A percentile compares a stretch with the other conserved stretches of the same genome.
Evolutionary conservation across 2,329 filamentous ascomycete species (phyloP).

Genomic region (Chalaropsis ovoidea): DNA sequence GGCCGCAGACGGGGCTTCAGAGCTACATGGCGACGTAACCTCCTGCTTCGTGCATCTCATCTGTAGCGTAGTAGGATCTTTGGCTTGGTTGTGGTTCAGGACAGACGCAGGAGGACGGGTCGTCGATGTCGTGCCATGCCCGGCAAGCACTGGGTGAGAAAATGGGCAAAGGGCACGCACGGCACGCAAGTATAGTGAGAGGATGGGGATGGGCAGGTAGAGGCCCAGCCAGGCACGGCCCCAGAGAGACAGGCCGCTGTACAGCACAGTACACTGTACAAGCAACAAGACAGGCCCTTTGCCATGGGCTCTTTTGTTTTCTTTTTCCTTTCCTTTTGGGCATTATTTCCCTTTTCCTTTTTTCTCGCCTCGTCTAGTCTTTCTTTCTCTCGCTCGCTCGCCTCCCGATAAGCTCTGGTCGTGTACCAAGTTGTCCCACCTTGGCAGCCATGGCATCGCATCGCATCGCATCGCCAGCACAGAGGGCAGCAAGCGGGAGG

Average conservation of each 20-base stretch:
- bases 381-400: no score
- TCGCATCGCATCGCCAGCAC: no score
- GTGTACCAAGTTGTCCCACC: no score
- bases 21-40: not conserved
- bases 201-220: not conserved
- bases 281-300: not conserved
- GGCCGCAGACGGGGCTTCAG: not conserved
- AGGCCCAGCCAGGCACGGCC: not conserved
- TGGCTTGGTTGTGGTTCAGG: not conserved
- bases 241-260: not conserved
- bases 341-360: not conserved
- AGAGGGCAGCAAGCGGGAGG: not conserved
- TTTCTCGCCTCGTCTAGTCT: not conserved
- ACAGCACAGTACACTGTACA: not conserved
- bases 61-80: not conserved
- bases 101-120: not conserved
- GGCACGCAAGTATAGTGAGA: not conserved
- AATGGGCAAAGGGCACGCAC: not conserved
- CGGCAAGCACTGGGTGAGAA: not conserved
- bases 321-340: not conserved
- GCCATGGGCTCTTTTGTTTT: not conserved
- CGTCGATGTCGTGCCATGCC: no score
- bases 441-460: no score
- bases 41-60: constrained; percentile 9
- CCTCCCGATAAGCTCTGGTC: not conserved